A percentile compares a stretch with the other conserved stretches of the same genome.
Conservation (phyloP, 306 rosid species). For the Malus domestica region ASM211411v1 NC_041793.1:40449001-40449500, state of each 20-base stretch:
- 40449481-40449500: slow-evolving; percentile 30
- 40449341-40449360: neutral
- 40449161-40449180: too few species aligned
- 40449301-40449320: neutral
- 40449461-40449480: slow-evolving; percentile 26
- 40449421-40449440: slow-evolving; percentile 5
- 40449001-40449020: too few species aligned
- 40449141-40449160: too few species aligned
- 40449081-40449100: too few species aligned
- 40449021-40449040: too few species aligned
- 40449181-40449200: too few species aligned
- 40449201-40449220: neutral
- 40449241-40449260: neutral
- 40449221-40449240: neutral
- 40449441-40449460: slow-evolving; percentile 12
- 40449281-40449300: neutral
- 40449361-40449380: neutral
- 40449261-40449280: neutral
- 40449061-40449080: too few species aligned
- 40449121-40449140: too few species aligned
- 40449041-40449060: too few species aligned
- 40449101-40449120: too few species aligned
- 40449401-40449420: neutral
- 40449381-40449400: neutral
- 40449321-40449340: neutral